Evolutionary conservation across 768 basidiomycete species (phyloP).

Genomic region (Termitomyces sp.): DNA sequence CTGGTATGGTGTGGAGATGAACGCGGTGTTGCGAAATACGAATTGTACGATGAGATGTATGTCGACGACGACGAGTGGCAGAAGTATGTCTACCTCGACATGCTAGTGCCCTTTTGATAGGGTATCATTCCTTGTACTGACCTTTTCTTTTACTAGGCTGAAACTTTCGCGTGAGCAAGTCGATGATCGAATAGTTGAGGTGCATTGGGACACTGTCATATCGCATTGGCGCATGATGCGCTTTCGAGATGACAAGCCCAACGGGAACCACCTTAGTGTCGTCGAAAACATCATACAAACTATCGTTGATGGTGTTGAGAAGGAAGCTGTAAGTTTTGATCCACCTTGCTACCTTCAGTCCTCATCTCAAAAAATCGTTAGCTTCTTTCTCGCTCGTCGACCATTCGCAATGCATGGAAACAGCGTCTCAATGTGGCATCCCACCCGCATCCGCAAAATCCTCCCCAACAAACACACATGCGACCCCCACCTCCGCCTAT

Average conservation of each 20-base stretch:
- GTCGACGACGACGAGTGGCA: conserved; percentile 94
- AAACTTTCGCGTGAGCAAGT: conserved; percentile 82
- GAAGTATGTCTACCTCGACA: conserved; percentile 43
- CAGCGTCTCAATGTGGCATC: conserved; percentile 42
- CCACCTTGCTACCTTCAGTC: conserved; percentile 4
- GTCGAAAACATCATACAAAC: conserved; percentile 88
- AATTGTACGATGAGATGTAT: conserved; percentile 81
- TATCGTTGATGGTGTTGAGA: conserved; percentile 93
- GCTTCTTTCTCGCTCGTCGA: conserved; percentile 63
- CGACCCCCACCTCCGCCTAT: conserved; percentile 22
- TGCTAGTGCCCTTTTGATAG: not conserved
- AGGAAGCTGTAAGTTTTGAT: conserved; percentile 60
- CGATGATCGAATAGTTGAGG: conserved; percentile 94
- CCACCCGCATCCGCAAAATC: conserved; percentile 19
- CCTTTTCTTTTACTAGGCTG: conserved; percentile 47
- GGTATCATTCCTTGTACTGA: not conserved
- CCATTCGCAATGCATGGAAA: conserved; percentile 77
- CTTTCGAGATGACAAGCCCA: conserved; percentile 89
- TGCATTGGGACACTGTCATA: conserved; percentile 75
- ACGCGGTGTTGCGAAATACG: conserved; percentile 55
- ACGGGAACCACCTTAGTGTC: conserved; percentile 84
- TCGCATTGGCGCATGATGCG: conserved; percentile 87
- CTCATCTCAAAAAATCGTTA: conserved; percentile 25
- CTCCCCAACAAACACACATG: conserved; percentile 19
- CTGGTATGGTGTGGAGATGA: conserved; percentile 79